Evolutionary conservation across 108 stramenopile genomes (phyloP).

Genomic region (Aurantiochytrium sp.): DNA sequence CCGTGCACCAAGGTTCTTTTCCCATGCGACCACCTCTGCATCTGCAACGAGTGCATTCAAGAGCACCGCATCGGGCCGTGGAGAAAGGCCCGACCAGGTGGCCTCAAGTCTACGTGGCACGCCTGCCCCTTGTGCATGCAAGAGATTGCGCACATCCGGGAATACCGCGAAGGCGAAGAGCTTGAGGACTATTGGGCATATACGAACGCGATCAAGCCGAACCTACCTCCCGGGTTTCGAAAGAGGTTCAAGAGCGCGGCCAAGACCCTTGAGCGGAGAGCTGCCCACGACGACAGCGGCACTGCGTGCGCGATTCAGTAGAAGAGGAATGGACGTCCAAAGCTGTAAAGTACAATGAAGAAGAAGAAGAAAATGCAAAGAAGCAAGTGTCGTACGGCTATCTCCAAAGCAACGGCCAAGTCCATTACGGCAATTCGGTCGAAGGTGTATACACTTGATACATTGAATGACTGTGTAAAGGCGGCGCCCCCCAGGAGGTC

Average conservation of each 20-base stretch:
- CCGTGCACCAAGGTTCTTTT: constrained; percentile 10
- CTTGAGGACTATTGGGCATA: background rate
- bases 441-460: no score
- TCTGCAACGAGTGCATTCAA: background rate
- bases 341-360: no score
- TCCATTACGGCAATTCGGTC: no score
- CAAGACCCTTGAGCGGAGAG: background rate
- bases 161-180: background rate
- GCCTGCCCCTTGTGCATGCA: constrained; percentile 17
- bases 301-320: background rate
- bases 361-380: no score
- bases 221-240: background rate
- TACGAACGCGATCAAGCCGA: background rate
- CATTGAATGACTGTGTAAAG: no score
- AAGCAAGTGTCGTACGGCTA: no score
- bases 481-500: no score
- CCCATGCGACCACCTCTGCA: constrained; percentile 22
- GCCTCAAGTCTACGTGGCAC: background rate
- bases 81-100: background rate
- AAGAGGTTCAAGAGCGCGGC: background rate
- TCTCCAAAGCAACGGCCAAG: no score
- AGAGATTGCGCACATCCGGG: background rate
- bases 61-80: background rate
- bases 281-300: background rate
- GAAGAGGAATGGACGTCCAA: no score